phyloP scores from a whole-genome alignment of 2,329 filamentous ascomycete genomes.

The Curvularia verruculosa region DNA sequence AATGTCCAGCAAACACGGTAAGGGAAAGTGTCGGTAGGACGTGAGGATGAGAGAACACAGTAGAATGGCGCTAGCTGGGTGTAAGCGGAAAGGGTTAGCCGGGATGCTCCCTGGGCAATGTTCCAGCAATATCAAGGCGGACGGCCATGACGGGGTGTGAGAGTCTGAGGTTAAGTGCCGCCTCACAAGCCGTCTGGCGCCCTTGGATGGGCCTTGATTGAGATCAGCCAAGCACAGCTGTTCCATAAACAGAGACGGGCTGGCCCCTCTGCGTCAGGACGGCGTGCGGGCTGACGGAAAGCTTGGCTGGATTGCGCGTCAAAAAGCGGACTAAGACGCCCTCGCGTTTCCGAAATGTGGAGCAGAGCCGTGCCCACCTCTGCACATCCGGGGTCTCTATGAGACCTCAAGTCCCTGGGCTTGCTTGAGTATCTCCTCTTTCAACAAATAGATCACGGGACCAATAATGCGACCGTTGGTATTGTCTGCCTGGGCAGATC shows the following conservation, averaged over 20 bases:
- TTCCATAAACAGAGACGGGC: neutral
- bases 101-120: neutral
- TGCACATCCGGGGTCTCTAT: neutral
- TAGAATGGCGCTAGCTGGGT: neutral
- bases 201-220: neutral
- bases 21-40: neutral
- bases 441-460: neutral
- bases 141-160: neutral
- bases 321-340: slow-evolving; percentile 12
- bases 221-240: slow-evolving; percentile 1
- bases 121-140: neutral
- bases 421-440: neutral
- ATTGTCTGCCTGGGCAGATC: neutral
- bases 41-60: slow-evolving; percentile 1
- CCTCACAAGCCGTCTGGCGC: slow-evolving; percentile 3
- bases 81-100: neutral
- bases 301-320: slow-evolving; percentile 14
- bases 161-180: slow-evolving; percentile 7
- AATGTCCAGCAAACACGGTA: slow-evolving; percentile 14
- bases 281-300: slow-evolving; percentile 7
- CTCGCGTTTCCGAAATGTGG: slow-evolving; percentile 13
- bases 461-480: neutral
- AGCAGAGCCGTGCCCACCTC: slow-evolving; percentile 1
- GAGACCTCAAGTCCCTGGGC: neutral
- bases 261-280: neutral